Conservation (phyloP, 2,329 filamentous ascomycete species). For the Exophiala mesophila region DNA sequence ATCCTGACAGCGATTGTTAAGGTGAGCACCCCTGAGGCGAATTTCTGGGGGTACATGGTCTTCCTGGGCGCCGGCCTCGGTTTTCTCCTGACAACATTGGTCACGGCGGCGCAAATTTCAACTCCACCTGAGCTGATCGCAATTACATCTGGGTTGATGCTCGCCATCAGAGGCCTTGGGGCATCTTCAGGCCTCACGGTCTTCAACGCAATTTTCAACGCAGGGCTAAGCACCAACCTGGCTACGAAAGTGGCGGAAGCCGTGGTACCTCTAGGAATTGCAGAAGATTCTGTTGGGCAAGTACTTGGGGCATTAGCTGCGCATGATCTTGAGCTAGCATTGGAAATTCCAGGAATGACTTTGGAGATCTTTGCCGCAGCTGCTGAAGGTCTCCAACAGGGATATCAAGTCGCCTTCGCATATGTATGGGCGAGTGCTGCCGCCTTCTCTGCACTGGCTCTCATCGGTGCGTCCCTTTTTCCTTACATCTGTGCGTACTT, state of each 20-base stretch:
- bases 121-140: conserved; percentile 8
- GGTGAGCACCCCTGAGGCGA: conserved; percentile 6
- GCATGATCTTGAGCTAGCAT: neutral
- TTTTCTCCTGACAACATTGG: conserved; percentile 9
- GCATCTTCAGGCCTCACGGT: neutral
- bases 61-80: conserved; percentile 12
- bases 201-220: neutral
- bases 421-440: conserved; percentile 1
- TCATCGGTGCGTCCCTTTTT: neutral
- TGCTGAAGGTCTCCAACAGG: neutral
- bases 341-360: neutral
- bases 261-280: neutral
- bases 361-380: neutral
- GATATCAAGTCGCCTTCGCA: neutral
- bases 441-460: neutral
- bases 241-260: neutral
- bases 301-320: neutral
- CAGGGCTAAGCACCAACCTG: neutral
- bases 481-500: neutral
- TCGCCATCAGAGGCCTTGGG: neutral
- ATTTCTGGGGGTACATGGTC: conserved; percentile 16
- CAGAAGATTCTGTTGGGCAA: neutral
- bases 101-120: conserved; percentile 13
- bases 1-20: conserved; percentile 7
- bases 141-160: neutral